Base-by-base conservation (phyloP, 768 basidiomycete species). In the Leucosporidium yakuticum region DNA sequence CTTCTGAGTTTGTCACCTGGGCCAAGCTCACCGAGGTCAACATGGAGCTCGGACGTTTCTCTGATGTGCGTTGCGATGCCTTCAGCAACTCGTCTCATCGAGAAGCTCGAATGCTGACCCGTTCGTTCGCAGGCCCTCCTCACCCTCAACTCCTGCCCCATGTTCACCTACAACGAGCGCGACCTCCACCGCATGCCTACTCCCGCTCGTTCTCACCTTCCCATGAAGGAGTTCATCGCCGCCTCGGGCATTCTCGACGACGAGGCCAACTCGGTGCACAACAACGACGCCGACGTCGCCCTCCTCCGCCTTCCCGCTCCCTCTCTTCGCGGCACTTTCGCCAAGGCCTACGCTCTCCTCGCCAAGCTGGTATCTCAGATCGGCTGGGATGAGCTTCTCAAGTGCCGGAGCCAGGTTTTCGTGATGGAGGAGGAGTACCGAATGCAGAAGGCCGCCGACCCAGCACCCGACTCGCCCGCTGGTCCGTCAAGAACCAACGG, bases 401-500 rank as follows among this genome's bases (percentile, higher is more conserved):
- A 93, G 81, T 89, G 90, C 20, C 87, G 96, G 84, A 92, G 90
- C 78, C 80, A 82, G 48, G 96, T 99, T 20, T 98, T 99, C 79
- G 96, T 99, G 50, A 99, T 99, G 96, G 96, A 98, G 78, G 95
- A 99, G 77, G 96, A 99, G 78, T 99, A 99, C 77, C 85, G 96
- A 48, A 89, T 90, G 86, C 95, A 97, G 81, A 97, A 97, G 77
- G 87, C 89, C 34, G 81, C 88, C n/a, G 77, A 79, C 57, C 60
- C 60, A 15, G 32, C 65, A 2, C 50, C 68, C 27, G 64, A 67
- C 39, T 12, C 61, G 27, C 4, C 32, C 5, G 25, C n/a, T n/a
- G 36, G n/a, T 7, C 39, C 60, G 20, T 34, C 20, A 14, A 21
- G 34, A 32, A 1, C 8, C 25, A 66, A 68, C 51, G 74, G 63